Percentiles rank a stretch among this genome's conserved stretches.
phyloP scores from a whole-genome alignment of 208 protist species.

The Leishmania aethiopica region DNA sequence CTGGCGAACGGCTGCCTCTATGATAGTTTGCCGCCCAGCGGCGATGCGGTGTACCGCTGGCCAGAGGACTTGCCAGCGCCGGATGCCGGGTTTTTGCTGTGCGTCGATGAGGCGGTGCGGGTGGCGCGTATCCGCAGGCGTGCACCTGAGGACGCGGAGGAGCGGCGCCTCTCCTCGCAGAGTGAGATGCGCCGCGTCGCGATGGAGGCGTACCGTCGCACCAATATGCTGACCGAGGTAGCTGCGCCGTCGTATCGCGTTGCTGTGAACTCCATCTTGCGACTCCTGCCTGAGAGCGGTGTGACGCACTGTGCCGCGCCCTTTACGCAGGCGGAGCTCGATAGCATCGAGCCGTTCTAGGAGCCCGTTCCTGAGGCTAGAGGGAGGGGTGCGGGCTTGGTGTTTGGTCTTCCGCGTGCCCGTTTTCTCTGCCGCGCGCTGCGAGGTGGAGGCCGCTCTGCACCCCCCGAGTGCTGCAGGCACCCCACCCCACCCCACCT shows the following conservation, averaged over 20 bases:
- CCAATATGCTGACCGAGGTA: constrained; percentile 42
- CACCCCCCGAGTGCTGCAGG: too few species aligned
- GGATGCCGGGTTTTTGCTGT: constrained; percentile 42
- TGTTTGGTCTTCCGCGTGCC: background rate
- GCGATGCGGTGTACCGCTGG: constrained; percentile 56
- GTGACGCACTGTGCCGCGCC: constrained; percentile 28
- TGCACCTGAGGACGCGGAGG: constrained; percentile 64
- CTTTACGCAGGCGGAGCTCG: constrained; percentile 48
- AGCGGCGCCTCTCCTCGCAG: constrained; percentile 49
- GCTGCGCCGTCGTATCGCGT: constrained; percentile 40
- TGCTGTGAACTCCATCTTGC: constrained; percentile 65
- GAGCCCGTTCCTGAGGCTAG: background rate
- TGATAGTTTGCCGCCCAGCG: constrained; percentile 34
- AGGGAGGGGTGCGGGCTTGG: background rate
- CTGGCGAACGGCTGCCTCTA: constrained; percentile 44
- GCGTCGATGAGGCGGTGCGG: constrained; percentile 64
- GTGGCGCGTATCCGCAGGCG: constrained; percentile 51
- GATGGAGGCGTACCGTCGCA: constrained; percentile 60
- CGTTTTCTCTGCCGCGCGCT: background rate
- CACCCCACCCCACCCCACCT: too few species aligned
- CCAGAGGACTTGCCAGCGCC: constrained; percentile 45
- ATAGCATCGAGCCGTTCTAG: constrained; percentile 43
- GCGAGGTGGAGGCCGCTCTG: background rate
- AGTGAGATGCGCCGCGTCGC: constrained; percentile 56
- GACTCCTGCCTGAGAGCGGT: constrained; percentile 26